phyloP scores from a whole-genome alignment of 768 basidiomycete species.

The Suillus weaverae region DNA sequence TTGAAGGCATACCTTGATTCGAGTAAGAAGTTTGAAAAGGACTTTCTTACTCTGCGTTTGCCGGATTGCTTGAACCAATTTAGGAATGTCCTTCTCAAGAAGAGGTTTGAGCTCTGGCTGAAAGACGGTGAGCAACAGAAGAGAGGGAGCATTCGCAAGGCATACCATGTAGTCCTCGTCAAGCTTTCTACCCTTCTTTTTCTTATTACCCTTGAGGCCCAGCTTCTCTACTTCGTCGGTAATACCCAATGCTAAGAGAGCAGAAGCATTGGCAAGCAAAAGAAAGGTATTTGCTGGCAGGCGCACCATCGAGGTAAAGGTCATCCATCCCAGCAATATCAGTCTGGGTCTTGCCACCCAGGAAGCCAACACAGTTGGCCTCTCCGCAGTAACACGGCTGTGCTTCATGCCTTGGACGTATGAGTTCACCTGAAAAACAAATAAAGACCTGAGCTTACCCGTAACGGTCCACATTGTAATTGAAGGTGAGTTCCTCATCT shows the following conservation, averaged over 20 bases:
- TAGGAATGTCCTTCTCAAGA: conserved; percentile 77
- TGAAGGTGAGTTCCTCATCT: conserved; percentile 94
- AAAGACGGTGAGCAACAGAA: conserved; percentile 8
- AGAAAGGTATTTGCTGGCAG: background rate
- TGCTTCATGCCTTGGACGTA: conserved; percentile 77
- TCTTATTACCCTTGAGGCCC: conserved; percentile 84
- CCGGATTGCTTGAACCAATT: conserved; percentile 87
- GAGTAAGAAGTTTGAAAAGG: conserved; percentile 76
- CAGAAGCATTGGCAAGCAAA: background rate
- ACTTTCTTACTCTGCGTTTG: conserved; percentile 86
- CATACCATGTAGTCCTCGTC: conserved; percentile 91
- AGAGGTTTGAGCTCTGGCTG: conserved; percentile 82
- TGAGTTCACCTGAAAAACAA: background rate
- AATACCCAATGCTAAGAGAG: conserved; percentile 79
- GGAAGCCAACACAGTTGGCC: conserved; percentile 90
- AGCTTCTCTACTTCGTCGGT: conserved; percentile 83
- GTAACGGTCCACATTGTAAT: conserved; percentile 99
- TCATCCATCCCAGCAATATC: conserved; percentile 95
- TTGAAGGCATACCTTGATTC: conserved; percentile 65
- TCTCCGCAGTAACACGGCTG: conserved; percentile 96
- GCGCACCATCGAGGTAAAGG: conserved; percentile 84
- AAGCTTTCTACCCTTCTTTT: conserved; percentile 88
- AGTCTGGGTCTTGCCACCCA: conserved; percentile 98
- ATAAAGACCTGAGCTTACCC: conserved; percentile 57
- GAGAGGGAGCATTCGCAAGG: conserved; percentile 1